These are phyloP conservation scores for Xylaria sp. DNA, from an alignment of 2,329 filamentous ascomycete species.

Conservation along the genomic window DNA sequence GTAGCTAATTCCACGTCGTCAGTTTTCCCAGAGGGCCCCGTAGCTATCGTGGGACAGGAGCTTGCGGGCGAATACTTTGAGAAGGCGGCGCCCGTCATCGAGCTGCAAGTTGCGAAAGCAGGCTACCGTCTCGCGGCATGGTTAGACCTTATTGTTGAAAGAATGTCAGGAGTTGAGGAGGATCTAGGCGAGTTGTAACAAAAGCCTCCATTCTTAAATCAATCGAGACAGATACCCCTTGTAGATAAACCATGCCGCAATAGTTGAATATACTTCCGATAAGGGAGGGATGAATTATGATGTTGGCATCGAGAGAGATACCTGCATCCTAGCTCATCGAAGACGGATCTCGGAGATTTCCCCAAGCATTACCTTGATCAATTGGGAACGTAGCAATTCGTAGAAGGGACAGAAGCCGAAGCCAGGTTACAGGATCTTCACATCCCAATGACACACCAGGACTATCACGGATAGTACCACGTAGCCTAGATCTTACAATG, in stretches of 20 bases:
- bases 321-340: background rate
- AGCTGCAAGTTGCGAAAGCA: constrained; percentile 73
- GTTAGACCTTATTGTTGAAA: constrained; percentile 69
- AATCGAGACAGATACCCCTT: constrained; percentile 4
- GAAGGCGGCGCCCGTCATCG: constrained; percentile 70
- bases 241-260: background rate
- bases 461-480: background rate
- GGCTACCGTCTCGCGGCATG: constrained; percentile 75
- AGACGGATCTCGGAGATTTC: constrained; percentile 17
- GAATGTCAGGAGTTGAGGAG: constrained; percentile 40
- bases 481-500: background rate
- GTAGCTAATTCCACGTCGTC: constrained; percentile 35
- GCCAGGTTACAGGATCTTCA: background rate
- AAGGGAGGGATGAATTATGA: background rate
- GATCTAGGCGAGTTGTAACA: constrained; percentile 49
- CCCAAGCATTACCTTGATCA: background rate
- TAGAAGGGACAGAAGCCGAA: constrained; percentile 1
- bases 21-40: constrained; percentile 71
- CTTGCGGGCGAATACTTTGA: constrained; percentile 72
- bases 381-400: constrained; percentile 6
- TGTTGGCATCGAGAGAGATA: background rate
- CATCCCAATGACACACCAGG: background rate
- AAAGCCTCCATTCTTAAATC: constrained; percentile 7
- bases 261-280: background rate
- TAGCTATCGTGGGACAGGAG: constrained; percentile 68